A percentile compares a stretch with the other conserved stretches of the same genome.
These are phyloP conservation scores for Lasiodiplodia sp. DNA, from an alignment of 2,329 filamentous ascomycete species.

Conservation along the genomic window DNA sequence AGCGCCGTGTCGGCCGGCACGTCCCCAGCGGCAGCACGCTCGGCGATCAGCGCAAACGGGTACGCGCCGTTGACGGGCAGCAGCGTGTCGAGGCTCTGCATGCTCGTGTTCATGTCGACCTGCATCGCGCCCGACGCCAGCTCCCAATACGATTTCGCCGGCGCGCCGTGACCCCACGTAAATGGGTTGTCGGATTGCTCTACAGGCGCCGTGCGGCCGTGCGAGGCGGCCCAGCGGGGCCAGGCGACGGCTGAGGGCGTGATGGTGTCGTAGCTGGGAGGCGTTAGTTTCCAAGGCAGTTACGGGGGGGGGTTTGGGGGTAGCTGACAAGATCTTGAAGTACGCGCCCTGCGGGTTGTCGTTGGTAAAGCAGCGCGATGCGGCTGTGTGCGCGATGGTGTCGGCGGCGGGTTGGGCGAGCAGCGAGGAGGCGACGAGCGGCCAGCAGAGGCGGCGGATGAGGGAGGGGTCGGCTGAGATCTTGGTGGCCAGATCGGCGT, in stretches of 20 bases:
- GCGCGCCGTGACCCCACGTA: neutral
- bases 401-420: neutral
- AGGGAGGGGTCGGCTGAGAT: constrained; percentile 4
- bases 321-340: neutral
- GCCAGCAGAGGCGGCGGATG: constrained; percentile 5
- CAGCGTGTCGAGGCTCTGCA: neutral
- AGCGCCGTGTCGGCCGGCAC: constrained; percentile 33
- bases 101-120: neutral
- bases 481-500: constrained; percentile 1
- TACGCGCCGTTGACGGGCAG: too few species aligned
- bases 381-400: neutral
- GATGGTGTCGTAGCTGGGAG: neutral
- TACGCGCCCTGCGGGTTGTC: neutral
- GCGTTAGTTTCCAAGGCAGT: neutral
- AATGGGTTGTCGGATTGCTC: neutral
- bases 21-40: neutral
- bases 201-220: constrained; percentile 3
- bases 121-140: neutral
- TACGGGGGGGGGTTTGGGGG: too few species aligned
- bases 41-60: neutral
- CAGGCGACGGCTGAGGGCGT: neutral
- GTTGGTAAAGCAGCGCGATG: neutral
- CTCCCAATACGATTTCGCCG: neutral
- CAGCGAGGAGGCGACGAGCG: neutral
- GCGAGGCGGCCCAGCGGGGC: neutral